These are phyloP conservation scores for Cylindrodendrum hubeiense DNA, from an alignment of 2,329 filamentous ascomycete genomes.

Conservation along the genomic window DNA sequence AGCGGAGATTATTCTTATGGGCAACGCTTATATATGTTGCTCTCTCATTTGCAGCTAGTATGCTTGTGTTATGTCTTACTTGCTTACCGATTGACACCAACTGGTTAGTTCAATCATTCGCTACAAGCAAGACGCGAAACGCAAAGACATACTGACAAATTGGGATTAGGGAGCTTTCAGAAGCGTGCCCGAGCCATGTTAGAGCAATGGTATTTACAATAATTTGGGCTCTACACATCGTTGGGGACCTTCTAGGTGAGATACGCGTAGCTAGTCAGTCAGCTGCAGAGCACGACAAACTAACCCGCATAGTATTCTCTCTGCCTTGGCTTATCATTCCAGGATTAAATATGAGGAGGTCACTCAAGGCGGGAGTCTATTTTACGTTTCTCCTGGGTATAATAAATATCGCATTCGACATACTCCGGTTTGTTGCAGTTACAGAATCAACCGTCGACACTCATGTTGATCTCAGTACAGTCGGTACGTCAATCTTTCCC, in stretches of 20 bases:
- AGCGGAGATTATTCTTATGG: slow-evolving; percentile 23
- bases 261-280: not conserved
- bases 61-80: slow-evolving; percentile 30
- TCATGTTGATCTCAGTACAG: slow-evolving; percentile 31
- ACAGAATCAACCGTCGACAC: slow-evolving; percentile 6
- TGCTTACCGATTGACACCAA: slow-evolving; percentile 32
- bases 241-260: slow-evolving; percentile 4
- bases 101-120: slow-evolving; percentile 15
- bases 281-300: not conserved
- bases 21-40: slow-evolving; percentile 16
- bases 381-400: slow-evolving; percentile 32
- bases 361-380: slow-evolving; percentile 31
- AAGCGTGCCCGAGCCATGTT: too few relatives aligned
- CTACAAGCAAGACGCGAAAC: not conserved
- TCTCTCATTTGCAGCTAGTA: slow-evolving; percentile 13
- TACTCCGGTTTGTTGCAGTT: slow-evolving; percentile 32
- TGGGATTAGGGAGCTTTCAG: not conserved
- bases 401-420: slow-evolving; percentile 32
- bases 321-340: slow-evolving; percentile 14
- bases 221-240: not conserved
- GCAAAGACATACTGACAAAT: not conserved
- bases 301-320: slow-evolving; percentile 7
- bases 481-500: slow-evolving; percentile 12
- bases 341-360: slow-evolving; percentile 29
- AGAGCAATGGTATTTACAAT: too few relatives aligned